Percentiles rank a stretch among this genome's conserved stretches.
These are phyloP conservation scores for Sporothrix pseudoabietina DNA, from an alignment of 2,329 filamentous ascomycete genomes.

Conservation along the genomic window DNA sequence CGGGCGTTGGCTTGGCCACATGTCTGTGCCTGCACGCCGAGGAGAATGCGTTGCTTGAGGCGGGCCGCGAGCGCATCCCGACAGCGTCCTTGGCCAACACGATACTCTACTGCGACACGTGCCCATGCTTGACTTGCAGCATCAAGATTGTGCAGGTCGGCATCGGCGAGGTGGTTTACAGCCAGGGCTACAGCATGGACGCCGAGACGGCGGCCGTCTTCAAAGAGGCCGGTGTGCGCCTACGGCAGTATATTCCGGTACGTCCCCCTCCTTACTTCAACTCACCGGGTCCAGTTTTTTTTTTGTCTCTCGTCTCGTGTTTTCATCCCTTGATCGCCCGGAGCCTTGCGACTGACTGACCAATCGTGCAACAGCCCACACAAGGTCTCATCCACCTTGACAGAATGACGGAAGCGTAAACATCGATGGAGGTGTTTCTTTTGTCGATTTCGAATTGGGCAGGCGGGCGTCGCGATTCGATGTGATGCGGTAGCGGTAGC, in stretches of 20 bases:
- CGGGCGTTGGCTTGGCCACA: constrained; percentile 75
- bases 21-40: constrained; percentile 98
- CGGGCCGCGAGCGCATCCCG: constrained; percentile 80
- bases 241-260: constrained; percentile 87
- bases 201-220: constrained; percentile 79
- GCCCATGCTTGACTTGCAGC: constrained; percentile 94
- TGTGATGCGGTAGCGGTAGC: neutral
- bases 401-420: constrained; percentile 42
- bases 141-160: constrained; percentile 99
- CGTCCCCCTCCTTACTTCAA: constrained; percentile 42
- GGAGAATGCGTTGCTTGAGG: constrained; percentile 94
- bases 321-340: neutral
- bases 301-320: neutral
- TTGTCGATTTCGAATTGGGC: neutral
- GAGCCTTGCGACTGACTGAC: neutral
- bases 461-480: neutral
- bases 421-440: neutral
- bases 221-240: constrained; percentile 74
- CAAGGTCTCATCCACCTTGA: constrained; percentile 67
- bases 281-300: constrained; percentile 20
- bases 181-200: constrained; percentile 93
- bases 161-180: constrained; percentile 93
- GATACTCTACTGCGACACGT: constrained; percentile 92
- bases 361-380: constrained; percentile 52
- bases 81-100: constrained; percentile 63